Conservation (phyloP, 2,329 filamentous ascomycete genomes). For the Rasamsonia emersonii region DNA sequence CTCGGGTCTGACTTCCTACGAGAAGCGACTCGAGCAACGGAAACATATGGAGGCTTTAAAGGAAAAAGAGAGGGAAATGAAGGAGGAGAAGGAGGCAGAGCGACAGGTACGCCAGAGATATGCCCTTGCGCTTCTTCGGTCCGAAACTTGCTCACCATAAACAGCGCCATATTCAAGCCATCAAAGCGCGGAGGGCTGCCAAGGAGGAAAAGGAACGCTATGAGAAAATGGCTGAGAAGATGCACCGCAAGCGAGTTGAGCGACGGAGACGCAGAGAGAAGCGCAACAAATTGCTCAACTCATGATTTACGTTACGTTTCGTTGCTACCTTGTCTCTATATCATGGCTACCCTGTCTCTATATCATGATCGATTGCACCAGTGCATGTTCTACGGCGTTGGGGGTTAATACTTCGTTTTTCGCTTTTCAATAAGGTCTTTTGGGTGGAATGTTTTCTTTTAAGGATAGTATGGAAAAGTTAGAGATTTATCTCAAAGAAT, state of each 20-base stretch:
- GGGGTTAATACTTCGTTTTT: no score
- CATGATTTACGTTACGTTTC: constrained; percentile 19
- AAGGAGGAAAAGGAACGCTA: constrained; percentile 93
- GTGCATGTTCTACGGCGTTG: no score
- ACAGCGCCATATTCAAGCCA: constrained; percentile 65
- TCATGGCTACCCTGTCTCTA: no score
- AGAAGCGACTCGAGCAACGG: constrained; percentile 63
- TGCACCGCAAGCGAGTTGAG: constrained; percentile 94
- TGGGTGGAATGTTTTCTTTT: no score
- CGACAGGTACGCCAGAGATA: constrained; percentile 60
- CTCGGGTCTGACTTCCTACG: constrained; percentile 68
- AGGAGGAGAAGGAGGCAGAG: constrained; percentile 87
- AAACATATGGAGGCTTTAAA: constrained; percentile 68
- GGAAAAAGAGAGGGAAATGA: constrained; percentile 90
- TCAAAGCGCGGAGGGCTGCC: constrained; percentile 75
- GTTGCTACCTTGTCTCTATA: no score
- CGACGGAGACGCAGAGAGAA: constrained; percentile 91
- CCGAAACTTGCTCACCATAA: constrained; percentile 4
- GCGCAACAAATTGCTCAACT: constrained; percentile 54
- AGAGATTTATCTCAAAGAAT: no score
- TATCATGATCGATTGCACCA: no score
- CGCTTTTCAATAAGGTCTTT: no score
- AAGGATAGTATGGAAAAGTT: no score
- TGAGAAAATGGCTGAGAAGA: constrained; percentile 91
- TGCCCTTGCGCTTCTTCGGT: not conserved